phyloP scores from a whole-genome alignment of 1,284 basidiomycete genomes.

The Ustilago crameri region DNA sequence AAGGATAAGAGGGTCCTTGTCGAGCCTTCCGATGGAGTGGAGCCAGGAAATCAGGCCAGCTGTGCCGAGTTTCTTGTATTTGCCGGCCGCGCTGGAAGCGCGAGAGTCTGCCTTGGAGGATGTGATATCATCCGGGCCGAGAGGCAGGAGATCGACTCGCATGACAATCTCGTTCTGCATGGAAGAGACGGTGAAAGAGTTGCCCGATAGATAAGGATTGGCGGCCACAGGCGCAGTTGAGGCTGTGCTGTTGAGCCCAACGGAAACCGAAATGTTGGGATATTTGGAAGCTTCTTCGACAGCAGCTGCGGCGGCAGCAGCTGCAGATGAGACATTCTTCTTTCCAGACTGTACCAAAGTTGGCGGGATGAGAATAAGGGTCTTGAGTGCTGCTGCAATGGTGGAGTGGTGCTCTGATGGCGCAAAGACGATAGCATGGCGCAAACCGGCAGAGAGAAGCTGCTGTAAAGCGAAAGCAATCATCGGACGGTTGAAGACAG shows the following conservation, averaged over 20 bases:
- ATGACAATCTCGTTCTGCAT: constrained; percentile 45
- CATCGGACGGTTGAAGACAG: constrained; percentile 65
- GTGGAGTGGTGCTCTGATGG: constrained; percentile 59
- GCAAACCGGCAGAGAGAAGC: constrained; percentile 59
- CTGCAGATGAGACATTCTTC: constrained; percentile 32
- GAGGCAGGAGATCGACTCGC: constrained; percentile 60
- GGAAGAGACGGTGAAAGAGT: constrained; percentile 35
- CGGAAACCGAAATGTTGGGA: constrained; percentile 52
- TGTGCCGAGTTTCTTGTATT: constrained; percentile 57
- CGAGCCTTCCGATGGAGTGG: constrained; percentile 59
- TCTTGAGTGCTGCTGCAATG: constrained; percentile 56
- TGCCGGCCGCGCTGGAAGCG: constrained; percentile 21
- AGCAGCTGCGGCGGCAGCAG: constrained; percentile 35
- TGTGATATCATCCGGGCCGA: constrained; percentile 53
- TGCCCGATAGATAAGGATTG: constrained; percentile 33
- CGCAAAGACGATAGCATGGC: constrained; percentile 60
- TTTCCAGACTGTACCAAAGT: constrained; percentile 32
- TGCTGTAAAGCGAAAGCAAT: constrained; percentile 64
- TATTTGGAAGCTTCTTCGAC: constrained; percentile 42
- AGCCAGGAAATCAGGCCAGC: constrained; percentile 66
- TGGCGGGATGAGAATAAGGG: constrained; percentile 57
- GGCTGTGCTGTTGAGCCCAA: constrained; percentile 43
- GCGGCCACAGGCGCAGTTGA: constrained; percentile 17
- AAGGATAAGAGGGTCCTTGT: constrained; percentile 64
- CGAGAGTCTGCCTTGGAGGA: constrained; percentile 16